Base-by-base conservation (phyloP, 2,329 filamentous ascomycete species). In the Akanthomyces dipterigenus region DNA sequence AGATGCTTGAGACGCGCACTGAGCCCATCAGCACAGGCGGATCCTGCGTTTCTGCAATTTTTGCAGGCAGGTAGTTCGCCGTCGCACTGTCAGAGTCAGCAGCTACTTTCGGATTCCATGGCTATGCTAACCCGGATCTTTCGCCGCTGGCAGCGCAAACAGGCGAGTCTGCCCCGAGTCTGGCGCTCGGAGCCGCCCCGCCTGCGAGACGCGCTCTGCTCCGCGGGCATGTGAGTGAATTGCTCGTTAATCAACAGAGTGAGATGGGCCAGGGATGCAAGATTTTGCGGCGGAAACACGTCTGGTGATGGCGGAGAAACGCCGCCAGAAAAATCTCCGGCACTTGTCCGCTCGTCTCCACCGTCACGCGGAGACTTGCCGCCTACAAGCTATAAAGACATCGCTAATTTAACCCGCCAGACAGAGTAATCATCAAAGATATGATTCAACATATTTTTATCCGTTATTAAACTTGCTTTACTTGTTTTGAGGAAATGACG, bases 111-210 rank as follows among this genome's bases (percentile, higher is more conserved):
- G 38, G 12, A 6, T 26, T 2, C 46, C 16, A 1, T 26, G 24
- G 28, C 14, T 51, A 14, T 7, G 64, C 72, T 26, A 70, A 78
- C 78, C 50, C 75, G 75, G 66, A 82, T 81, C 68, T 82, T 82
- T 28, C 80, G 73, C 46, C 77, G 71, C 63, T 82, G 79, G 60
- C 80, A 82, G 5, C 73, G 69, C 20, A 67, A 65, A 64, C 70
- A 70, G 0, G 71, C 68, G 50, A 76, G 65, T 6, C 70, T 66
- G 48, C 71, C 64, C 18, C 71, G 65, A 28, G 67, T 64, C 34
- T 68, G 68, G 49, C 66, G 64, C 6, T 64, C 61, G 38, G 64
- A 63, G 16, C 67, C 68, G 9, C 42, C 51, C 59, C 63, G 61
- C 40, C 58, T 67, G 38, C 3, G 62, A 31, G 24, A 31, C 7